Evolutionary conservation across 129 eudicot species (phyloP), one percentile per base, ranked within the genome.

Genomic region (Flaveria ramosissima): DNA sequence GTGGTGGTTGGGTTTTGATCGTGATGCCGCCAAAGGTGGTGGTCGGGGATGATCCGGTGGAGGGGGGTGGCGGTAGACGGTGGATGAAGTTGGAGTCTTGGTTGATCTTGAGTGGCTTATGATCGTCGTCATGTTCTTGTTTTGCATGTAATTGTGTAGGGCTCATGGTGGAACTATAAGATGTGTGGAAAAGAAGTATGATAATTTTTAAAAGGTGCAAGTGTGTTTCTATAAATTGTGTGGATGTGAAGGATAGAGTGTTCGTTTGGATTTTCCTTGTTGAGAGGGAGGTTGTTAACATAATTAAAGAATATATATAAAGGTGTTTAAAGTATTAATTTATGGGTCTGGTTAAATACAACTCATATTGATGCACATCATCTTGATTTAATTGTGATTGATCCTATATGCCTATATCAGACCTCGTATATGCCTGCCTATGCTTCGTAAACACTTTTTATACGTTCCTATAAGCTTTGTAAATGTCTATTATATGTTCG

Each of bases 21-120:
- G 73, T 19, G 48, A 26, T 14, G 0, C 7, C 41, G 42, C 9
- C 24, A 15, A 1, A n/a, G 65, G 42, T 3, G 1, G 82, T 69
- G 39, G 86, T 3, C 6, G 82, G 68, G 39, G 86, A 69, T 42
- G 88, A 72, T 1, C 88, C 74, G 10, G 88, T 21, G 52, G 87
- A 48, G 5, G 88, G 23, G 4, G 83, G n/a, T 0, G 75, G 75
- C 0, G 84, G 80, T 1, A 75, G 36, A 2, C 80, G 67, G 41
- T 82, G 76, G 83, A 88, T 69, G 72, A 75, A 48, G 51, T 56
- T 62, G 17, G 88, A 78, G 70, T 82, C 81, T 48, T 79, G 82
- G 63, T 71, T 83, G 80, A 81, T 78, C 42, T 81, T 88, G 56
- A 76, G 78, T 23, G 80, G 80, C 11, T 72, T 64, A 42, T 59